These are phyloP conservation scores for Typha latifolia DNA, from an alignment of 176 grass and related monocot species.

Conservation along the genomic window DNA sequence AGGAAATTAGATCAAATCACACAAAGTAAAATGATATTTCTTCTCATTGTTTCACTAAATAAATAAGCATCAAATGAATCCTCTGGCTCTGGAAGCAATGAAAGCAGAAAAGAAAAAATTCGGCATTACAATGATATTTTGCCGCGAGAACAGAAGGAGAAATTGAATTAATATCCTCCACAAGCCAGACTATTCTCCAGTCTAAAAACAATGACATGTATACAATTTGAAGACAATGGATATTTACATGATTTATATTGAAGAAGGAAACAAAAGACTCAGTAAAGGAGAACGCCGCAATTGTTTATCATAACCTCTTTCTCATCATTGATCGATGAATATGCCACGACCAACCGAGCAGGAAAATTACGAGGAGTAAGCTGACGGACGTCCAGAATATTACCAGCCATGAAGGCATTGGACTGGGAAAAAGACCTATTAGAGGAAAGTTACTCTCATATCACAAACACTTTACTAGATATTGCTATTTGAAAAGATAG, in stretches of 20 bases:
- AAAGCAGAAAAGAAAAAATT: too few species aligned
- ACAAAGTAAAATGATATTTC: too few species aligned
- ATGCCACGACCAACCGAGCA: constrained; percentile 77
- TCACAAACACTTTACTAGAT: neutral
- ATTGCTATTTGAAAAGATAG: neutral
- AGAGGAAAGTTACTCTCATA: neutral
- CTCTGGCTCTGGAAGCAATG: too few species aligned
- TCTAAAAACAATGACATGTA: neutral
- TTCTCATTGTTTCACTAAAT: too few species aligned
- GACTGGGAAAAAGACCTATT: constrained; percentile 78
- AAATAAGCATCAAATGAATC: too few species aligned
- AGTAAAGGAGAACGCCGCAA: constrained; percentile 1
- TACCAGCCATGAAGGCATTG: constrained; percentile 76
- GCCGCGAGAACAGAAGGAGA: neutral
- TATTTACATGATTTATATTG: constrained; percentile 68
- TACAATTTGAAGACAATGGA: constrained; percentile 20
- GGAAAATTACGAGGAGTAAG: constrained; percentile 36
- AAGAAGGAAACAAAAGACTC: constrained; percentile 35
- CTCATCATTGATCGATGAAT: constrained; percentile 57
- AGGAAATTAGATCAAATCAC: too few species aligned
- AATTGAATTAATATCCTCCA: neutral
- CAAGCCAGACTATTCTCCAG: neutral
- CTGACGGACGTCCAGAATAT: constrained; percentile 50
- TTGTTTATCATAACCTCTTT: constrained; percentile 50
- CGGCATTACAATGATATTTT: too few species aligned